Evolutionary conservation across 1,284 basidiomycete genomes (phyloP), one percentile per base, ranked within the genome.

Genomic region (Fomitiporia mediterranea): DNA sequence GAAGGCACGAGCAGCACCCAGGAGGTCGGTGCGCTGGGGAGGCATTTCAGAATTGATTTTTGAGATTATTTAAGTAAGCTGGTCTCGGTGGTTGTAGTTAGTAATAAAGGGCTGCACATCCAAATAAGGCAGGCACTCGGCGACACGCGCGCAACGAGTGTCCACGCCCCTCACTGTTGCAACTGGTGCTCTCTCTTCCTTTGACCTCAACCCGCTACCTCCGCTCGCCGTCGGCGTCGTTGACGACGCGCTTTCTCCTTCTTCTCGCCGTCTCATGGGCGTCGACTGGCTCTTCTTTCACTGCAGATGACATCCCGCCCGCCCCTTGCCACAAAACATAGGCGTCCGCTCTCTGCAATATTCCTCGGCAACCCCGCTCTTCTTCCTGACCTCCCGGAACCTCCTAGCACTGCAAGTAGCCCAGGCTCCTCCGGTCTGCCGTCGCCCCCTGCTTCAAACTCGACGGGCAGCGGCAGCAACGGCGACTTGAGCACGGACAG

Each of bases 391-490:
- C 76, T 86, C 46, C 85, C 86, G 51, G 84, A 84, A 60, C 85
- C 84, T 4, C 83, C 84, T 7, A 84, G 81, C 25, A 50, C 84
- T 3, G 83, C 84, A 7, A 15, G 72, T 34, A 56, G 71, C 6
- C 72, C 63, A 67, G 72, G 67, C 59, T 71, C 63, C 55, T 69
- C 58, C 8, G 86, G 87, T 6, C 68, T 90, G 4, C 88, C 87
- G 1, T 89, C 86, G 15, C 87, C 87, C 0, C 87, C 87, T 40
- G 87, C 86, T 37, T 86, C 88, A 23, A 89, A 89, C 65, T 89
- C 86, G 17, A 88, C 86, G 1, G 86, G 85, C 25, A 88, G 86
- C 66, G 85, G 86, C 49, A 88, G 86, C 64, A 81, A 81, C 2
- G 84, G 82, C 50, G 74, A 75, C 58, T 75, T 78, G 28, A 75